Base-by-base conservation (phyloP, 768 basidiomycete genomes). In the Leucocoprinus leucothites region DNA sequence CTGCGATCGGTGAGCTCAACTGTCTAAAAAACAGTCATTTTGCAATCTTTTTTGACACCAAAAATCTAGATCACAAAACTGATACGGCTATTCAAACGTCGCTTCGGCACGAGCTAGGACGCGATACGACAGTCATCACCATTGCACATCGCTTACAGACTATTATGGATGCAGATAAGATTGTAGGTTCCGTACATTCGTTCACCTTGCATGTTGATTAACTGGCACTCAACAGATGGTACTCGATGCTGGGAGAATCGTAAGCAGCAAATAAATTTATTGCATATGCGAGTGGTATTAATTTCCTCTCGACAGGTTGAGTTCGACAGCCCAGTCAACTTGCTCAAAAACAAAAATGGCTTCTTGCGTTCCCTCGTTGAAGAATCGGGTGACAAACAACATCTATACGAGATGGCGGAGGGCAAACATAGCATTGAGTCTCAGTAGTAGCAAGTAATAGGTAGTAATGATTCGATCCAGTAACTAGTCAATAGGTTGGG, bases 71-170 rank as follows among this genome's bases (percentile, higher is more conserved):
- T 63, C 77, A 78, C 59, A 74, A 75, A 53, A 86, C 86, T n/a
- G 86, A 87, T 59, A 71, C 81, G 4, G 79, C 84, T 63, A 86
- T 88, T 55, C 87, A 89, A 61, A 73, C 78, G 19, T 84, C 86
- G 1, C 83, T 89, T 53, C 75, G 86, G 14, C 74, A 80, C 54
- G 84, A 86, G 63, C 81, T 88, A 60, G 74, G 73, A 21, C 71
- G 76, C 47, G 81, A 82, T 57, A 72, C 85, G 3, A 83, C 82
- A 4, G 63, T 86, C 28, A 69, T 86, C n/a, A 83, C 81, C 2
- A 82, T 90, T 45, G 87, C 88, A 3, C 87, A 88, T 69, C 71
- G 84, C 40, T 71, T 86, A n/a, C 77, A 80, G 59, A 86, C 85
- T 0, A 81, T 86, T 46, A 81, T 86, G 63, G 80, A 88, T 67